Base-by-base conservation (phyloP, 1,284 basidiomycete genomes). In the Abortiporus biennis region DNA sequence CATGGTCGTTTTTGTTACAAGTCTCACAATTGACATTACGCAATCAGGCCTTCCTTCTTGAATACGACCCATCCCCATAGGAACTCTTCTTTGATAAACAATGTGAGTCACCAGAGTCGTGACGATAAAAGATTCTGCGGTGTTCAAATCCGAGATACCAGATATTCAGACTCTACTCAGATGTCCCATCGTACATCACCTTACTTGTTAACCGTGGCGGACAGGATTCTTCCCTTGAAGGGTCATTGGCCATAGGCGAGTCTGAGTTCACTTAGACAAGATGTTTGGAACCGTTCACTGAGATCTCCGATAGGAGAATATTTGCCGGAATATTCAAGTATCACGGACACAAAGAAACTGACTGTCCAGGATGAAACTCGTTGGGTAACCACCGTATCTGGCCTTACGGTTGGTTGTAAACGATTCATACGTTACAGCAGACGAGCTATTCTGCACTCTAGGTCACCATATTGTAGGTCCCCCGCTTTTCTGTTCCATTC, bases 181-280 rank as follows among this genome's bases (percentile, higher is more conserved):
- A 38, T 57, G 2, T 55, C 56, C 45, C 22, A 32, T 31, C 31
- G 33, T 54, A 50, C 44, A 52, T 52, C n/a, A 31, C 54, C 0
- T 52, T 53, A 33, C 42, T 49, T 9, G 47, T 57, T 19, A 48
- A 51, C 3, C 54, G 55, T 3, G 47, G 46, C 2, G 47, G 50
- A 11, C 9, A 43, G 1, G 53, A 53, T 5, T 40, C 47, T 22
- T 43, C 49, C 3, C 44, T 49, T 33, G 55, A 54, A 5, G 55
- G 55, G 17, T 42, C 47, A 8, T 52, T 57, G 42, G 54, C 53
- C 1, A 50, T 56, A n/a, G 50, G 55, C 54, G 34, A 12, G 52
- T 46, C 5, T n/a, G 9, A 11, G n/a, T 21, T 9, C 38, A 21
- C 20, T n/a, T 29, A 9, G 12, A 27, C 21, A 27, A 27, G 16